phyloP scores from a whole-genome alignment of 2,329 filamentous ascomycete species.

The Penicillium freii region DNA sequence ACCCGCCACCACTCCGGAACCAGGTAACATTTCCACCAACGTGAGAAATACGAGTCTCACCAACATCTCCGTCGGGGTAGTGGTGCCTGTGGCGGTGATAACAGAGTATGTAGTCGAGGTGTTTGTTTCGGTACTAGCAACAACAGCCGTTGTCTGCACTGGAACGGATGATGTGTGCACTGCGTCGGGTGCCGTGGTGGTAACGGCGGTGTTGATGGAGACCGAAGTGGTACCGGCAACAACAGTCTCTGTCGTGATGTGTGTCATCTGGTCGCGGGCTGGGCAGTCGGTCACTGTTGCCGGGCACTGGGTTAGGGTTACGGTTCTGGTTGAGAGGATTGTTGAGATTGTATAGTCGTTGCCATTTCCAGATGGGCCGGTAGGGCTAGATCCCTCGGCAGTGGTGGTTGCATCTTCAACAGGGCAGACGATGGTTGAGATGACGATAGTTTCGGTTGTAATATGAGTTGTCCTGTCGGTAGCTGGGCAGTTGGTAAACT shows the following conservation, averaged over 20 bases:
- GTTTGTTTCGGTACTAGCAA: background rate
- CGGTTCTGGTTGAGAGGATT: conserved; percentile 11
- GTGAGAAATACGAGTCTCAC: background rate
- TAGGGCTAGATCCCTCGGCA: background rate
- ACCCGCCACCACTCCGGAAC: background rate
- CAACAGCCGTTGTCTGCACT: background rate
- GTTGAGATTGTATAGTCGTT: conserved; percentile 12
- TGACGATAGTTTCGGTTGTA: conserved; percentile 22
- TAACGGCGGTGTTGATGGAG: background rate
- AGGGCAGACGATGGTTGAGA: conserved; percentile 25
- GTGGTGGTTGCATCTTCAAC: conserved; percentile 7
- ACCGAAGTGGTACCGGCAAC: conserved; percentile 19
- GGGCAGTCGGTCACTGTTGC: conserved; percentile 17
- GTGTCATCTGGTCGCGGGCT: conserved; percentile 15
- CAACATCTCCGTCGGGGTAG: background rate
- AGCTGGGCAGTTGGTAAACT: conserved; percentile 27
- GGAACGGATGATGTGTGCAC: background rate
- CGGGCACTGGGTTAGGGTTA: conserved; percentile 17
- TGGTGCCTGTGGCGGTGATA: background rate
- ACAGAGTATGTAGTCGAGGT: background rate
- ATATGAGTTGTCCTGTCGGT: conserved; percentile 10
- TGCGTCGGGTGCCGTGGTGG: background rate
- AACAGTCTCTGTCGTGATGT: conserved; percentile 17
- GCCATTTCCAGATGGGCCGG: background rate
- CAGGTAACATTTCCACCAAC: background rate